These are phyloP conservation scores for Neodidymelliopsis sp. DNA, from an alignment of 2,329 filamentous ascomycete genomes.

Conservation along the genomic window DNA sequence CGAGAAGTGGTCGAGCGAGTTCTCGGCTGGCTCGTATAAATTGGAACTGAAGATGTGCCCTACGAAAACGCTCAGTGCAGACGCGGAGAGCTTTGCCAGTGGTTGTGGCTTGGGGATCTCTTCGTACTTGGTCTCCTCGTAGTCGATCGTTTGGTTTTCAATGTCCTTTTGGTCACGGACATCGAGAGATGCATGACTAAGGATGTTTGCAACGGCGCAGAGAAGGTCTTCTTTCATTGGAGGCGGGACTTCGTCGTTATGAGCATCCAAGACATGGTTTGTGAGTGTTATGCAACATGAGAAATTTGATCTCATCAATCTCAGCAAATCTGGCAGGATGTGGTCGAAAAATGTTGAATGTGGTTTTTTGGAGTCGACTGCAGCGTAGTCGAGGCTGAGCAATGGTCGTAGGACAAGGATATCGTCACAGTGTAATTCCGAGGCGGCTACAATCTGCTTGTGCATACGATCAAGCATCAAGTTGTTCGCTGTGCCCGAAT, in stretches of 20 bases:
- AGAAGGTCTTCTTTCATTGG: slow-evolving; percentile 4
- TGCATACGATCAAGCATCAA: slow-evolving; percentile 4
- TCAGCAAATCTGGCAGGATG: slow-evolving; percentile 1
- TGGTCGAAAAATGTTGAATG: background rate
- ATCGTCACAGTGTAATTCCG: slow-evolving; percentile 6
- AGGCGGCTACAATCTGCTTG: background rate
- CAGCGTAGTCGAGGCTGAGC: slow-evolving; percentile 3
- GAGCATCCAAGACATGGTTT: slow-evolving; percentile 1
- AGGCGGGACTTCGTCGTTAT: background rate
- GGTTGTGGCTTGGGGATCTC: background rate
- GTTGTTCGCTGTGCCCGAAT: background rate
- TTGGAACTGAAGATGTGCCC: slow-evolving; percentile 4
- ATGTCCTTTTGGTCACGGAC: slow-evolving; percentile 1
- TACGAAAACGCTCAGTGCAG: slow-evolving; percentile 3
- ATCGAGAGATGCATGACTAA: slow-evolving; percentile 9
- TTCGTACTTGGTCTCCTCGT: background rate
- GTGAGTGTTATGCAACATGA: slow-evolving; percentile 1
- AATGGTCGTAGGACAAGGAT: slow-evolving; percentile 2
- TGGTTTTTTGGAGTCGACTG: background rate
- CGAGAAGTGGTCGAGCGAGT: background rate
- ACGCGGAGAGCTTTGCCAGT: slow-evolving; percentile 6
- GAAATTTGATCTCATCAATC: slow-evolving; percentile 9
- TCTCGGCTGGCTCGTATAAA: background rate
- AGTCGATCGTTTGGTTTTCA: background rate
- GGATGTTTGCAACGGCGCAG: background rate